These are phyloP conservation scores for Penicillium silybi DNA, from an alignment of 495 filamentous ascomycete species.

Conservation along the genomic window DNA sequence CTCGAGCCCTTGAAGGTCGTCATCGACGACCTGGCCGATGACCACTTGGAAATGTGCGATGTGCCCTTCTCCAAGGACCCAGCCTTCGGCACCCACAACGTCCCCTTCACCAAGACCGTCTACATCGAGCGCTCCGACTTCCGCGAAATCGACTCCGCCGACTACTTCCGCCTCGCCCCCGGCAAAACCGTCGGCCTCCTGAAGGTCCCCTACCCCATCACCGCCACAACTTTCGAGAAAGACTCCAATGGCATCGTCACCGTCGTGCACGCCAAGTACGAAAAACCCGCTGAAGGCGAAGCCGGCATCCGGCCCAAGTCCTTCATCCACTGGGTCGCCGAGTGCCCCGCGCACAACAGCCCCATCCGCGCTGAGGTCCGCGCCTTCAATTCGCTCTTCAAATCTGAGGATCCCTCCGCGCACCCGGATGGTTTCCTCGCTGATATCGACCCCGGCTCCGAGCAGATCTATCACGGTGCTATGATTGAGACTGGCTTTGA, in stretches of 20 bases:
- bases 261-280: conserved; percentile 36
- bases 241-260: conserved; percentile 69
- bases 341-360: conserved; percentile 52
- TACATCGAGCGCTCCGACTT: conserved; percentile 96
- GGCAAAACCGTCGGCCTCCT: conserved; percentile 86
- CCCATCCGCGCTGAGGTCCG: conserved; percentile 76
- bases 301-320: conserved; percentile 68
- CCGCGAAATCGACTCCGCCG: conserved; percentile 74
- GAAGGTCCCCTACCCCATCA: conserved; percentile 79
- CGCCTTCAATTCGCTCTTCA: conserved; percentile 80
- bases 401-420: conserved; percentile 69
- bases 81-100: conserved; percentile 40
- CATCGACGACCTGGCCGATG: conserved; percentile 68
- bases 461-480: conserved; percentile 71
- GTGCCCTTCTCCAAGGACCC: conserved; percentile 65
- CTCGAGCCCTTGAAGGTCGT: conserved; percentile 68
- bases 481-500: conserved; percentile 82
- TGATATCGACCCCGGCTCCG: conserved; percentile 81
- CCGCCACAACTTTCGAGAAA: conserved; percentile 69
- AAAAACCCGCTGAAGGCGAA: conserved; percentile 48
- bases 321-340: conserved; percentile 82
- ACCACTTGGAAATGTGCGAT: conserved; percentile 57
- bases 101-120: conserved; percentile 79
- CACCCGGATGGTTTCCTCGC: conserved; percentile 73
- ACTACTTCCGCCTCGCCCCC: conserved; percentile 92